These are phyloP conservation scores for Penicillium sp. DNA, from an alignment of 2,329 filamentous ascomycete species.

Conservation along the genomic window DNA sequence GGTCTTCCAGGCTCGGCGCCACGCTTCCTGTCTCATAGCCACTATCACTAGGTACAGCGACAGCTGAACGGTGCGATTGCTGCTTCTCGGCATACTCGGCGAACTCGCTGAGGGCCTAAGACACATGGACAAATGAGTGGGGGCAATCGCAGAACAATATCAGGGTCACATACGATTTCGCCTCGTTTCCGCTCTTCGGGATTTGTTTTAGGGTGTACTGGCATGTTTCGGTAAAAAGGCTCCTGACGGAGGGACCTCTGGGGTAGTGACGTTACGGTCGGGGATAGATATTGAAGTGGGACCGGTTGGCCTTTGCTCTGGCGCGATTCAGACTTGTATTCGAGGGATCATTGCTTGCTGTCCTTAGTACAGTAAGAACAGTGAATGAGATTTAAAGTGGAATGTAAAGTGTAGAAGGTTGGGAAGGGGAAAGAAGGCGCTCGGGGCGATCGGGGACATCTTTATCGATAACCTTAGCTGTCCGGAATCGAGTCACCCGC, in stretches of 20 bases:
- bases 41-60: constrained; percentile 42
- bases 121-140: constrained; percentile 8
- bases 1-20: constrained; percentile 57
- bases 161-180: constrained; percentile 65
- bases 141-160: not conserved
- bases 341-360: constrained; percentile 43
- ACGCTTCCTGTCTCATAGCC: constrained; percentile 39
- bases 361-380: constrained; percentile 1
- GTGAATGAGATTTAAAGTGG: not conserved
- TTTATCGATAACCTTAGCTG: constrained; percentile 33
- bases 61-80: constrained; percentile 58
- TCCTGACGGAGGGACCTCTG: not conserved
- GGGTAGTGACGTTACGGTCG: constrained; percentile 26
- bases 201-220: constrained; percentile 56
- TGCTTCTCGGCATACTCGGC: constrained; percentile 97
- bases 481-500: constrained; percentile 17
- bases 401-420: not conserved
- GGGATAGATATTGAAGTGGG: constrained; percentile 16
- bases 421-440: constrained; percentile 4
- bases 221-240: constrained; percentile 29
- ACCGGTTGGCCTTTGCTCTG: constrained; percentile 30
- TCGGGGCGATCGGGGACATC: constrained; percentile 14
- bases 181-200: constrained; percentile 81
- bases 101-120: constrained; percentile 84
- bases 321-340: constrained; percentile 43